These are phyloP conservation scores for Vigna nakashimae DNA, from an alignment of 306 rosid genomes.

Conservation along the genomic window DNA sequence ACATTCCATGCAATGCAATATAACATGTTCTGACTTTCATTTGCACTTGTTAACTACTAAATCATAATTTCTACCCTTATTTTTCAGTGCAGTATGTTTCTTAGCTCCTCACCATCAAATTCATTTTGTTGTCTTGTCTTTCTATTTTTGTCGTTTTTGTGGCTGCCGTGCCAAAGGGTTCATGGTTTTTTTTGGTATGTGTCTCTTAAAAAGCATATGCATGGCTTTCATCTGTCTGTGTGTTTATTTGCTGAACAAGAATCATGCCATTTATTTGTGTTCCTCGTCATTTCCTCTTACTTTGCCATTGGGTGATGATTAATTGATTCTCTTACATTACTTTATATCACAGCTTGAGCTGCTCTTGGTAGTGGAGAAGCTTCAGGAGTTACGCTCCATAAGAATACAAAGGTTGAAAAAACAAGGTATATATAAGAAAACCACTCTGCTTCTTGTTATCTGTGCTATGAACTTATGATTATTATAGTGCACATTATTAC, in stretches of 20 bases:
- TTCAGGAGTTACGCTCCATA: slow-evolving; percentile 83
- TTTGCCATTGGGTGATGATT: slow-evolving; percentile 4
- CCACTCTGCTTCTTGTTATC: slow-evolving; percentile 24
- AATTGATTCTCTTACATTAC: slow-evolving; percentile 15
- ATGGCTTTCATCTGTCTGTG: neutral
- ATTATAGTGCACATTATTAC: slow-evolving; percentile 3
- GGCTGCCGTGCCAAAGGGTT: slow-evolving; percentile 6
- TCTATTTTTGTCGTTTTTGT: slow-evolving; percentile 9
- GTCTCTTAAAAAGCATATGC: slow-evolving; percentile 3
- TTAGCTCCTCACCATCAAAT: slow-evolving; percentile 23
- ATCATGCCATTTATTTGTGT: slow-evolving; percentile 13
- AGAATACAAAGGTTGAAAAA: slow-evolving; percentile 89
- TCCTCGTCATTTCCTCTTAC: neutral
- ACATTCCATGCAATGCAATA: slow-evolving; percentile 23
- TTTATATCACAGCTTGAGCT: slow-evolving; percentile 72
- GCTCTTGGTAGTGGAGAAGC: slow-evolving; percentile 82
- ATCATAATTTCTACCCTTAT: neutral
- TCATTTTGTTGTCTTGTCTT: slow-evolving; percentile 17
- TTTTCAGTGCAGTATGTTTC: slow-evolving; percentile 1
- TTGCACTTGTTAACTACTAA: slow-evolving; percentile 10
- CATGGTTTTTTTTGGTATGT: neutral
- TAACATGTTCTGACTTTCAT: neutral
- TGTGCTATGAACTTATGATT: slow-evolving; percentile 19
- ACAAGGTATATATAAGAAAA: slow-evolving; percentile 63
- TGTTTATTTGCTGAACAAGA: neutral